A percentile compares a stretch with the other conserved stretches of the same genome.
These are phyloP conservation scores for Ceriops decandra DNA, from an alignment of 345 rosid species.

Conservation along the genomic window DNA sequence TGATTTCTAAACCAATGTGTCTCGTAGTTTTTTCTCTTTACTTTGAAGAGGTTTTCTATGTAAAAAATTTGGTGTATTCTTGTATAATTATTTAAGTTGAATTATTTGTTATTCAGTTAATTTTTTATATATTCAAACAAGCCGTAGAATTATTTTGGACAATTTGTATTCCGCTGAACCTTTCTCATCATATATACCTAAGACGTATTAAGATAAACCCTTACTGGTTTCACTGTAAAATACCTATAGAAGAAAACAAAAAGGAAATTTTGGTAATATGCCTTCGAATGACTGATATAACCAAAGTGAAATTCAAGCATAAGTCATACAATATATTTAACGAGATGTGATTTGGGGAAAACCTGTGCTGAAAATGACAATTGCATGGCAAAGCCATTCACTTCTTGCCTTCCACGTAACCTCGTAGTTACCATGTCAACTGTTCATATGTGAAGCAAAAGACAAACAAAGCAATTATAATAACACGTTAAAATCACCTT, in stretches of 20 bases:
- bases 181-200: neutral
- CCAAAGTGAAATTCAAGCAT: neutral
- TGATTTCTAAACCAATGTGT: no score
- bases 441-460: slow-evolving; percentile 28
- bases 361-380: slow-evolving; percentile 6
- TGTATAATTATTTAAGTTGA: no score
- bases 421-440: slow-evolving; percentile 79
- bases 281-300: neutral
- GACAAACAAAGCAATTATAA: neutral
- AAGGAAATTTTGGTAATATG: neutral
- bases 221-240: slow-evolving; percentile 72
- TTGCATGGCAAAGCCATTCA: slow-evolving; percentile 80
- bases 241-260: slow-evolving; percentile 42
- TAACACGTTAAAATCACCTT: neutral
- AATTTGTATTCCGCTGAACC: no score
- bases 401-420: slow-evolving; percentile 82
- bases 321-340: neutral
- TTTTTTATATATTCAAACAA: no score
- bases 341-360: neutral
- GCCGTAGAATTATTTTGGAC: no score
- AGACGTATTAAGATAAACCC: slow-evolving; percentile 67
- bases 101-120: no score
- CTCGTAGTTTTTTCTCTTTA: no score
- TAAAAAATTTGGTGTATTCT: no score
- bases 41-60: no score